Base-by-base conservation (phyloP, 176 grass and related monocot genomes). In the Oryza longistaminata region DNA sequence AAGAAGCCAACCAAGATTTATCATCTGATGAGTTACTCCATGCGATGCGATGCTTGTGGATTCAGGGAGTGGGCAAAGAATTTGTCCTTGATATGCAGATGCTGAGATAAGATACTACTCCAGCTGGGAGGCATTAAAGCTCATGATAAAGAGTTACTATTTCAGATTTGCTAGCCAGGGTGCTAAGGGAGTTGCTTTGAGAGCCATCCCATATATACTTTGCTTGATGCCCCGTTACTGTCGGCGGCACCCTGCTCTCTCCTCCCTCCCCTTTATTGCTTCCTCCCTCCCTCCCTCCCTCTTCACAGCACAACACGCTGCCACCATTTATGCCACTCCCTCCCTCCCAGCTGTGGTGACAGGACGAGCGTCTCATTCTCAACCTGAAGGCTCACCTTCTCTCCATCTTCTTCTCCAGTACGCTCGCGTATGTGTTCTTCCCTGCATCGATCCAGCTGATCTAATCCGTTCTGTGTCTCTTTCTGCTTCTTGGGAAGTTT, bases 181-280 rank as follows among this genome's bases (percentile, higher is more conserved):
- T 68, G 79, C 79, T 72, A 14, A 31, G 29, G 29, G 29, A 31
- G 62, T 31, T 16, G 43, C 64, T 50, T 85, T 46, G 9, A 27
- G 50, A 55, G 64, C 73, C 67, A 71, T 53, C 61, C n/a, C 71
- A 85, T 62, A 82, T 86, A 83, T 87, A 24, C 84, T 84, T 90
- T 87, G 75, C 88, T 87, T 90, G 84, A 69, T 79, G 62, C 85
- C 46, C 68, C 80, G 84, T 61, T 69, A 83, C 67, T 90, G 84
- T 83, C 88, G 84, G n/a, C n/a, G n/a, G 83, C 79, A 48, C 53
- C 16, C 43, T 70, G 27, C 0, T 13, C 25, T 65, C 22, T 16
- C 55, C 15, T 34, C 50, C 8, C 9, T 52, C 40, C 6, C 52
- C 64, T 65, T 73, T 69, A 49, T 71, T 53, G 60, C 75, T 31